These are phyloP conservation scores for Salvia hispanica DNA, from an alignment of 257 asterid genomes.

Conservation along the genomic window DNA sequence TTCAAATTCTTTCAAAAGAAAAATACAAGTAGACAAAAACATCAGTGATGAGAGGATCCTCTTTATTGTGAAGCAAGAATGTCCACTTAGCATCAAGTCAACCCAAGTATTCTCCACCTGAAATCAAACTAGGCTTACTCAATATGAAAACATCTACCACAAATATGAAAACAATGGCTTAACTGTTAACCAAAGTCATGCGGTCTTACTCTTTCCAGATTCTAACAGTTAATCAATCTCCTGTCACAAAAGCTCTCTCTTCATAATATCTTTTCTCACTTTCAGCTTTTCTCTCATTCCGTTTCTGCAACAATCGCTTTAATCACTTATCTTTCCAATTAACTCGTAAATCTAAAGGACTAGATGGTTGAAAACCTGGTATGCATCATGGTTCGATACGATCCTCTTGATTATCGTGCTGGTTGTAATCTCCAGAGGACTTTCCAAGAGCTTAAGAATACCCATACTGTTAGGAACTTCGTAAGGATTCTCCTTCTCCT, in stretches of 20 bases:
- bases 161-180: not conserved
- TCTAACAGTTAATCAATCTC: conserved; percentile 53
- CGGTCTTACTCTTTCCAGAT: conserved; percentile 40
- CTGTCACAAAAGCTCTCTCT: conserved; percentile 66
- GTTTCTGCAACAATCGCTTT: conserved; percentile 54
- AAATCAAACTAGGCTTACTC: conserved; percentile 14
- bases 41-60: conserved; percentile 13
- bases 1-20: not conserved
- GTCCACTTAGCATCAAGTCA: conserved; percentile 25
- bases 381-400: conserved; percentile 88
- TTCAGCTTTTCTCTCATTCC: conserved; percentile 87
- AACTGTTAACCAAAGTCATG: not conserved
- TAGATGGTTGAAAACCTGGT: conserved; percentile 56
- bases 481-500: conserved; percentile 76
- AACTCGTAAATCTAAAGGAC: conserved; percentile 7
- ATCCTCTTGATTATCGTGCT: conserved; percentile 93
- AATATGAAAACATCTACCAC: conserved; percentile 7
- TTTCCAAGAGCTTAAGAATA: conserved; percentile 67
- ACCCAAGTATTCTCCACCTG: conserved; percentile 31
- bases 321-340: conserved; percentile 15
- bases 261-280: conserved; percentile 92
- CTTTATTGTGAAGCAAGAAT: conserved; percentile 33
- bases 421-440: conserved; percentile 90
- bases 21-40: conserved; percentile 17
- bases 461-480: conserved; percentile 72